Conservation (phyloP, 176 grass and related monocot genomes). For the Avena atlantica region DNA sequence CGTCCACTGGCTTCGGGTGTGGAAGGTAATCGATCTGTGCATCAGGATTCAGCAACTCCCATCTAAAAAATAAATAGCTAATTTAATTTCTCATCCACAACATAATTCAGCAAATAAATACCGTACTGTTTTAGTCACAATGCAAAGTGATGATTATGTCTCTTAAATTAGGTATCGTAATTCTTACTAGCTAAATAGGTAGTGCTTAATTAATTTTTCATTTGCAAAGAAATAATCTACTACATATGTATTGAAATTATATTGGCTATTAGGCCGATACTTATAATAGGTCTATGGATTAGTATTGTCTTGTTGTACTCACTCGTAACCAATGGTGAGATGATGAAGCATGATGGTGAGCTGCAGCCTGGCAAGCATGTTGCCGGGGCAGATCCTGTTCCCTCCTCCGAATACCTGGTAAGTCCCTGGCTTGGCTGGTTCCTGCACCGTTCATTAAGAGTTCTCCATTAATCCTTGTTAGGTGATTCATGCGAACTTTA, state of each 20-base stretch:
- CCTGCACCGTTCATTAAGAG: background rate
- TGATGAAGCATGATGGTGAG: constrained; percentile 35
- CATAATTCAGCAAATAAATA: background rate
- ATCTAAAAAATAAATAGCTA: background rate
- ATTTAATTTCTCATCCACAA: background rate
- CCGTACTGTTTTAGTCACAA: background rate
- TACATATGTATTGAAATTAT: background rate
- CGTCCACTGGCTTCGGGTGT: constrained; percentile 29
- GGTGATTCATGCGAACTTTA: background rate
- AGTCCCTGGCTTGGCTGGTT: constrained; percentile 23
- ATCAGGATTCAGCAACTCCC: constrained; percentile 42
- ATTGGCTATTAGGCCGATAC: background rate
- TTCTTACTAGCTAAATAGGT: background rate
- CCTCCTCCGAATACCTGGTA: constrained; percentile 37
- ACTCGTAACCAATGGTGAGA: constrained; percentile 32
- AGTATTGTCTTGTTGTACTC: background rate
- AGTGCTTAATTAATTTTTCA: no score
- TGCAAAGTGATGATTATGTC: background rate
- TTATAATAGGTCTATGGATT: background rate
- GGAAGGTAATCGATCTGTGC: constrained; percentile 6
- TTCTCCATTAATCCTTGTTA: background rate
- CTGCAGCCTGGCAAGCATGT: constrained; percentile 36
- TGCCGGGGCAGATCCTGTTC: constrained; percentile 12
- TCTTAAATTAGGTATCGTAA: background rate
- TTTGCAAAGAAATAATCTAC: no score